These are phyloP conservation scores for Agrocybe praecox DNA, from an alignment of 768 basidiomycete genomes.

Conservation along the genomic window DNA sequence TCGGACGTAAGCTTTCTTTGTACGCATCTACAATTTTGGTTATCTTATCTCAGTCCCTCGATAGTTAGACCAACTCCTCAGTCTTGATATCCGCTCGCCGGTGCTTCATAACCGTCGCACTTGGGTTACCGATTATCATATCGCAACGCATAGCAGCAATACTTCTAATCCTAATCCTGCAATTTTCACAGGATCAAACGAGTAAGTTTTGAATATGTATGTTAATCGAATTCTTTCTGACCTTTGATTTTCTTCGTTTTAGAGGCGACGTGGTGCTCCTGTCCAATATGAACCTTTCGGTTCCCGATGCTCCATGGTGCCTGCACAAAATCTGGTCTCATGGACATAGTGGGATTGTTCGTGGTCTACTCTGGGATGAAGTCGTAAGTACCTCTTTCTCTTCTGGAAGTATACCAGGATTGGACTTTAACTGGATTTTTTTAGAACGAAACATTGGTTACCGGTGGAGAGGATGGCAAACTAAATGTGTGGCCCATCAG, in stretches of 20 bases:
- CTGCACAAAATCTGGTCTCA: constrained; percentile 55
- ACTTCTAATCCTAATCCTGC: constrained; percentile 40
- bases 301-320: constrained; percentile 45
- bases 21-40: neutral
- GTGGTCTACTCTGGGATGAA: constrained; percentile 60
- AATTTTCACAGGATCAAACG: constrained; percentile 74
- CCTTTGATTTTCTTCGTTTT: no score
- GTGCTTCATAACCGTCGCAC: constrained; percentile 57
- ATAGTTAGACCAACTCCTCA: constrained; percentile 62
- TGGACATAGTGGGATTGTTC: constrained; percentile 59
- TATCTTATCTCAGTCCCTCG: no score
- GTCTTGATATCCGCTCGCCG: constrained; percentile 65
- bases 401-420: neutral
- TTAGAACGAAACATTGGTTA: constrained; percentile 27
- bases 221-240: neutral
- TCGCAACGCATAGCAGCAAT: constrained; percentile 47
- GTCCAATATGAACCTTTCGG: constrained; percentile 42
- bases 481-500: constrained; percentile 27
- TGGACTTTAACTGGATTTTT: neutral
- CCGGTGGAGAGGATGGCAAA: constrained; percentile 34
- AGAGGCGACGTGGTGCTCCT: constrained; percentile 65
- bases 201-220: constrained; percentile 41
- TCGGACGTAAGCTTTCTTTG: constrained; percentile 48
- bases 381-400: constrained; percentile 30
- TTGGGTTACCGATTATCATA: constrained; percentile 83